phyloP scores from a whole-genome alignment of 1,284 basidiomycete genomes.

The Porphyrellus sp. region DNA sequence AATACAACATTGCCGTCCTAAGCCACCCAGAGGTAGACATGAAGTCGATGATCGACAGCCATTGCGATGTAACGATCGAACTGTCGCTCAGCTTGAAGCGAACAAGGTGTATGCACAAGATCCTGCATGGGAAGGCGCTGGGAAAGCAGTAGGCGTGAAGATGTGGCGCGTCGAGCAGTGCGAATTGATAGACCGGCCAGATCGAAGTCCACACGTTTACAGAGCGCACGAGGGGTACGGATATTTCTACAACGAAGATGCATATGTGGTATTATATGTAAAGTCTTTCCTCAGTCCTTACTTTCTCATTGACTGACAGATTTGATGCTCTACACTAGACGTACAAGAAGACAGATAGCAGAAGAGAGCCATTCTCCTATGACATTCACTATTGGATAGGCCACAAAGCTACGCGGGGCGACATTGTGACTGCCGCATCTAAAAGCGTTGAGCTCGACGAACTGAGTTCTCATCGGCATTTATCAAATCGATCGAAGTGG shows the following conservation, averaged over 20 bases:
- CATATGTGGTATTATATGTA: constrained; percentile 61
- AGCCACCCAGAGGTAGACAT: constrained; percentile 52
- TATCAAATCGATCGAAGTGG: constrained; percentile 31
- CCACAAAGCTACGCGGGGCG: constrained; percentile 56
- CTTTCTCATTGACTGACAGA: background rate
- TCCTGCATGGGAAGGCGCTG: constrained; percentile 51
- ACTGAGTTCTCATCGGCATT: constrained; percentile 36
- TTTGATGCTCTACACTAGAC: constrained; percentile 35
- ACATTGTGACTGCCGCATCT: constrained; percentile 64
- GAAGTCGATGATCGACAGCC: background rate
- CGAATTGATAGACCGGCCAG: constrained; percentile 37
- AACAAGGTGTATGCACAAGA: constrained; percentile 55
- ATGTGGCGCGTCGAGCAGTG: constrained; percentile 64
- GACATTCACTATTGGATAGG: constrained; percentile 70
- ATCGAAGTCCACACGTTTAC: constrained; percentile 6
- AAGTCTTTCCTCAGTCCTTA: constrained; percentile 5
- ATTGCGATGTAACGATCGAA: background rate
- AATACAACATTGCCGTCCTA: constrained; percentile 59
- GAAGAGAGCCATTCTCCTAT: constrained; percentile 43
- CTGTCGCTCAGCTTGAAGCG: constrained; percentile 38
- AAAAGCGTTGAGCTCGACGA: constrained; percentile 69
- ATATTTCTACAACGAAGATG: constrained; percentile 61
- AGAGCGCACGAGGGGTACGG: constrained; percentile 39
- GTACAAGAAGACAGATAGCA: constrained; percentile 48
- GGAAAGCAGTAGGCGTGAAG: constrained; percentile 42